These are phyloP conservation scores for Aspergillus asperescens DNA, from an alignment of 495 filamentous ascomycete species.

Conservation along the genomic window DNA sequence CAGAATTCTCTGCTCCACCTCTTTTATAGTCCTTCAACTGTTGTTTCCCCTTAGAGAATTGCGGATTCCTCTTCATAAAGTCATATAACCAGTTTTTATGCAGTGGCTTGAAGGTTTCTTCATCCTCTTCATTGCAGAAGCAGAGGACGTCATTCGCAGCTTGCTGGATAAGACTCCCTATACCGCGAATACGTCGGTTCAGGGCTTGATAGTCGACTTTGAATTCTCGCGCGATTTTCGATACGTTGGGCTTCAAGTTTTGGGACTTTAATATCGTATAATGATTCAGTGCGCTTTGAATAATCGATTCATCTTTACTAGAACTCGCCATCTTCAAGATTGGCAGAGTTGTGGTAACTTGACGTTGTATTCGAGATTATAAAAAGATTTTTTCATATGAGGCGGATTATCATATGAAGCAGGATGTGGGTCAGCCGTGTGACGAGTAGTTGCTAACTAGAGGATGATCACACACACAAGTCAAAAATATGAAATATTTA, in stretches of 20 bases:
- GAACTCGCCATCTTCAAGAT: neutral
- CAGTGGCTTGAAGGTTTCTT: neutral
- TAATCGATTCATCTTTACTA: neutral
- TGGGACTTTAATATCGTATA: neutral
- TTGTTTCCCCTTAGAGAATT: neutral
- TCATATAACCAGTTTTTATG: neutral
- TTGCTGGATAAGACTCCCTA: neutral
- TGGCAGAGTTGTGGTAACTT: neutral
- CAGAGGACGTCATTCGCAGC: neutral
- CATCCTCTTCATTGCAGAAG: neutral
- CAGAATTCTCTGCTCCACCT: neutral
- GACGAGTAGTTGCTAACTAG: too few relatives aligned
- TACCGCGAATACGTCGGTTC: neutral
- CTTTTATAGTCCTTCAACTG: neutral
- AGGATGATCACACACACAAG: too few relatives aligned
- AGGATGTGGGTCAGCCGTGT: neutral
- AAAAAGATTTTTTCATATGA: neutral
- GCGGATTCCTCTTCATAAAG: neutral
- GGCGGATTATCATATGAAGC: neutral
- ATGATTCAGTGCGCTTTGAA: neutral
- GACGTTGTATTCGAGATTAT: too few relatives aligned
- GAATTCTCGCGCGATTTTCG: neutral
- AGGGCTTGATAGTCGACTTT: neutral
- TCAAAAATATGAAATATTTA: neutral
- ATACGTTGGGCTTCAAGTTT: neutral